These are phyloP conservation scores for Dentiscutata heterogama DNA, from an alignment of 371 early-diverging fungal species.

Conservation along the genomic window DNA sequence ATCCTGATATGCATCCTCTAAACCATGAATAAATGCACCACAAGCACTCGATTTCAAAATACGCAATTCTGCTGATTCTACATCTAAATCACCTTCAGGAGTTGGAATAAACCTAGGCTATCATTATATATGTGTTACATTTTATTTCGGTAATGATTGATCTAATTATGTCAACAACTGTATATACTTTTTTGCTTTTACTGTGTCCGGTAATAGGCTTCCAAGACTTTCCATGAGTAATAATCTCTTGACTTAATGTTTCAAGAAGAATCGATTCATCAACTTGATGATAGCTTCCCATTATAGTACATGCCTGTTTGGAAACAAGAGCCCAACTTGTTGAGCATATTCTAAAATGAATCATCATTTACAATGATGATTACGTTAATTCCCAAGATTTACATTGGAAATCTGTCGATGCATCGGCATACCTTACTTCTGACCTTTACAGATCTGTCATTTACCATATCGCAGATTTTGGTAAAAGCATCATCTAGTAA, in stretches of 20 bases:
- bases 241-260: constrained; percentile 77
- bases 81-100: constrained; percentile 71
- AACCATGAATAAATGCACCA: constrained; percentile 93
- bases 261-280: constrained; percentile 63
- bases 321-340: constrained; percentile 28
- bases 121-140: too few species aligned
- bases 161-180: background rate
- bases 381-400: constrained; percentile 14
- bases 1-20: constrained; percentile 91
- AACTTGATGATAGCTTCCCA: constrained; percentile 71
- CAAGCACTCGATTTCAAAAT: constrained; percentile 77
- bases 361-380: background rate
- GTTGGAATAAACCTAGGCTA: constrained; percentile 54
- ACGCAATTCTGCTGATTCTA: constrained; percentile 67
- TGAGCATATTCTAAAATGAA: constrained; percentile 23
- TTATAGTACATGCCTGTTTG: constrained; percentile 65
- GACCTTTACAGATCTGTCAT: constrained; percentile 69
- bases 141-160: too few species aligned
- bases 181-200: constrained; percentile 6
- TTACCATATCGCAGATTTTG: constrained; percentile 77
- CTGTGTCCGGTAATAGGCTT: background rate
- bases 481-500: constrained; percentile 79
- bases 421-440: constrained; percentile 57
- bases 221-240: constrained; percentile 59
- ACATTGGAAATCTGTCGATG: background rate